These are phyloP conservation scores for Cladophialophora yegresii DNA, from an alignment of 2,329 filamentous ascomycete genomes.

Conservation along the genomic window DNA sequence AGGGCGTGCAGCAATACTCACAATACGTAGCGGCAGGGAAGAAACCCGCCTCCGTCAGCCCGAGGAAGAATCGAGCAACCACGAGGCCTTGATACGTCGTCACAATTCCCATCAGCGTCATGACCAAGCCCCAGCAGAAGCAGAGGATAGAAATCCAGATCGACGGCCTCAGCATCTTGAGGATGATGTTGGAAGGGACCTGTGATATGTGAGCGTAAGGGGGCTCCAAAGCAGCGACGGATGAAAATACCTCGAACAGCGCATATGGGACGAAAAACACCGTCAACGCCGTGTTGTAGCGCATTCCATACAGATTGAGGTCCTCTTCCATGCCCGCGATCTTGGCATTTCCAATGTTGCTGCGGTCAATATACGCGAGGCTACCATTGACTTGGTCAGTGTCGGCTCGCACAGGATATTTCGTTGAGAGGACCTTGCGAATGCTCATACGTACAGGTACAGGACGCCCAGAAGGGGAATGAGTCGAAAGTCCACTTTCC, in stretches of 20 bases:
- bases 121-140: constrained; percentile 44
- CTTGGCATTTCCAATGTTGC: constrained; percentile 47
- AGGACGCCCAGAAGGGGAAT: constrained; percentile 20
- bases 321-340: constrained; percentile 38
- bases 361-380: constrained; percentile 41
- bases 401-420: neutral
- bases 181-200: constrained; percentile 47
- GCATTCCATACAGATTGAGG: constrained; percentile 37
- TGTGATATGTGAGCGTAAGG: neutral
- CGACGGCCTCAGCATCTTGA: constrained; percentile 53
- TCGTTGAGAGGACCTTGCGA: neutral
- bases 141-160: constrained; percentile 57
- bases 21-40: constrained; percentile 37
- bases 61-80: constrained; percentile 51
- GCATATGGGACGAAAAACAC: constrained; percentile 48
- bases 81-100: constrained; percentile 55
- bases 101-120: constrained; percentile 56
- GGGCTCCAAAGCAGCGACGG: neutral
- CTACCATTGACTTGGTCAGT: constrained; percentile 1
- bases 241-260: constrained; percentile 39
- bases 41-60: constrained; percentile 47
- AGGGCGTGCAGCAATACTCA: neutral
- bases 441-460: constrained; percentile 24
- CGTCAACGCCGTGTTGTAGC: constrained; percentile 45
- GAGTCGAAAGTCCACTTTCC: constrained; percentile 24